Evolutionary conservation across 768 basidiomycete genomes (phyloP), one percentile per base, ranked within the genome.

Genomic region (Kwoniella pini): DNA sequence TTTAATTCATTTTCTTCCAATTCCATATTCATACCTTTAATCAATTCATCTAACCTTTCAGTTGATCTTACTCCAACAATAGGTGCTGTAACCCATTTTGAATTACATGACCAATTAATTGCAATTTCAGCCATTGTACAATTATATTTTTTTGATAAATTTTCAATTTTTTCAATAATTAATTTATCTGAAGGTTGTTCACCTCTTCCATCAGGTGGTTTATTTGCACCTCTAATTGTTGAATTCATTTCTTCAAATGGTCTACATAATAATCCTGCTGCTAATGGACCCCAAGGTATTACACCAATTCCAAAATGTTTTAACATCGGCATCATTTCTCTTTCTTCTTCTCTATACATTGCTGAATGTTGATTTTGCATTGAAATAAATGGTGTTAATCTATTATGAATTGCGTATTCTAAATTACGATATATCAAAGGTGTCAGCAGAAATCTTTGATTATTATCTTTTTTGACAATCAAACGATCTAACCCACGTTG

Each of bases 331-430:
- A 78, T 69, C 77, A 76, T 78, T 65, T 78, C 77, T n/a, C 77
- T 31, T 50, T 78, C 86, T 68, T 88, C 86, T 70, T 88, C 87
- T 15, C 86, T 80, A 66, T 88, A 87, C 12, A 85, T 68, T 9
- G 85, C 74, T 60, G 79, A 84, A 71, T 87, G 83, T 59, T 85
- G 84, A 67, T 87, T 87, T 72, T 87, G 86, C 86, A 87, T 86
- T 0, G 84, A 84, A 69, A 87, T 85, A 76, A 88, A 87, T 60
- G 79, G 81, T 4, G 84, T 84, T 80, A 84, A 83, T 2, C 81
- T 80, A 71, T 87, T 83, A 38, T 81, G 73, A 56, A 86, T 83
- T 0, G 86, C 86, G 65, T 86, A 86, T 71, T 84, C 85, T 86
- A 54, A 17, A n/a, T n/a, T n/a, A 0, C 27, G 36, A 17, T 6